Evolutionary conservation across 2,329 filamentous ascomycete genomes (phyloP), one percentile per base, ranked within the genome.

Genomic region (Amylocarpus encephaloides): DNA sequence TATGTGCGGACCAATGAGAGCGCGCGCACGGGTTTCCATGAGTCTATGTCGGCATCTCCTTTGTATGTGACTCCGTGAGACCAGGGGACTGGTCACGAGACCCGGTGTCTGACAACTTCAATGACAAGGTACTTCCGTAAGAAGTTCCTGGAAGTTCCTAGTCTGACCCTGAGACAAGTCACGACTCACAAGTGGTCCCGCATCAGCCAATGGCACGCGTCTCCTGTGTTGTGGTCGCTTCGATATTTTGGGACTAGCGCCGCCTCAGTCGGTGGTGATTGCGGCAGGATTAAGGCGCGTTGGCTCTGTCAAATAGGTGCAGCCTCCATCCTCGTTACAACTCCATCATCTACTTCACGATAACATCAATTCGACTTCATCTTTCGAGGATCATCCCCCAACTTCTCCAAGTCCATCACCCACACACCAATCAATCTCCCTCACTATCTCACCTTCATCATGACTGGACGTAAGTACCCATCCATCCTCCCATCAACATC

Each of bases 381-480:
- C 40, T 43, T 32, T 48, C 42, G 29, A 50, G 15, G 18, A 49
- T 19, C 36, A 46, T 45, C 19, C 42, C 30, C 44, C 43, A 41
- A 44, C 47, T 49, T 30, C 52, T 52, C 53, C 52, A 22, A 29
- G 42, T 51, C 51, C 11, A 19, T 22, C 18, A 36, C 39, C 40
- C 33, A 48, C 50, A 41, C 50, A 56, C 45, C 49, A 45, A 58
- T 48, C 52, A 12, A 48, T 49, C 30, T 47, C 42, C 53, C 54
- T 58, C 59, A 63, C 58, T 58, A 40, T 40, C 61, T 59, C 62
- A 66, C 63, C 58, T 65, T 73, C 72, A 78, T 68, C 61, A 79
- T 79, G 76, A 75, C 76, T 78, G 76, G 76, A 73, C 75, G 75
- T 76, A 70, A 76, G 75, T 78, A 62, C 32, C 46, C 29, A 46